Conservation (phyloP, 1,284 basidiomycete species). For the Tetrapyrgos nigripes region DNA sequence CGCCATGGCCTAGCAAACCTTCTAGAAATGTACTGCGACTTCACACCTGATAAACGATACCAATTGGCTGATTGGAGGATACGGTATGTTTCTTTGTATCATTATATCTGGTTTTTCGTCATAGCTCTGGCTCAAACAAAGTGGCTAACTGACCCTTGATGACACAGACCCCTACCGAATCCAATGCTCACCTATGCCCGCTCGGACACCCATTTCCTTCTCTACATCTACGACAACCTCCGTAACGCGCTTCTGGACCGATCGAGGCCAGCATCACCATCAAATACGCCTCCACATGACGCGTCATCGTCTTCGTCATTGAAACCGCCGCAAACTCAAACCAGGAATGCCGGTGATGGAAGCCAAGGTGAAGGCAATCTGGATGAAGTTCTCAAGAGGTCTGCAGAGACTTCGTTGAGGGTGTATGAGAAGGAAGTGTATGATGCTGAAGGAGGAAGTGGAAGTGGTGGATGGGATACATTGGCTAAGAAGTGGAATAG, state of each 20-base stretch:
- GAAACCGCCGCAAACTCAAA: conserved; percentile 28
- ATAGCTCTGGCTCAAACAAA: conserved; percentile 90
- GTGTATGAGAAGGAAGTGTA: conserved; percentile 74
- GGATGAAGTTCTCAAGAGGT: conserved; percentile 67
- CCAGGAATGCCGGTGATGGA: conserved; percentile 1
- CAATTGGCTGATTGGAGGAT: conserved; percentile 98
- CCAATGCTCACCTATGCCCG: conserved; percentile 95
- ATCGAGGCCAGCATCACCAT: conserved; percentile 46
- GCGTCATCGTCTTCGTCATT: conserved; percentile 34
- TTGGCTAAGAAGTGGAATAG: conserved; percentile 86
- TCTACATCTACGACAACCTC: conserved; percentile 94
- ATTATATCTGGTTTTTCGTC: conserved; percentile 9
- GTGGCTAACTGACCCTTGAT: too few species aligned
- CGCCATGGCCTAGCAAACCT: conserved; percentile 86
- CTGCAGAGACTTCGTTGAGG: conserved; percentile 75
- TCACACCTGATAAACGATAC: conserved; percentile 94
- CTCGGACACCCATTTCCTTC: conserved; percentile 94
- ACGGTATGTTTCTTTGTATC: conserved; percentile 52
- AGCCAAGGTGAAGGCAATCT: conserved; percentile 24
- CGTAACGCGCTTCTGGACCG: conserved; percentile 84
- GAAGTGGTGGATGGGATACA: conserved; percentile 77
- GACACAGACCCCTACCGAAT: conserved; percentile 79
- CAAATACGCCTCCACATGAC: conserved; percentile 31
- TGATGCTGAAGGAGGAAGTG: conserved; percentile 68
- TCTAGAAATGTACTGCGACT: conserved; percentile 90